Evolutionary conservation across 2,329 filamentous ascomycete species (phyloP).

Genomic region (Fonsecaea pugnacius): DNA sequence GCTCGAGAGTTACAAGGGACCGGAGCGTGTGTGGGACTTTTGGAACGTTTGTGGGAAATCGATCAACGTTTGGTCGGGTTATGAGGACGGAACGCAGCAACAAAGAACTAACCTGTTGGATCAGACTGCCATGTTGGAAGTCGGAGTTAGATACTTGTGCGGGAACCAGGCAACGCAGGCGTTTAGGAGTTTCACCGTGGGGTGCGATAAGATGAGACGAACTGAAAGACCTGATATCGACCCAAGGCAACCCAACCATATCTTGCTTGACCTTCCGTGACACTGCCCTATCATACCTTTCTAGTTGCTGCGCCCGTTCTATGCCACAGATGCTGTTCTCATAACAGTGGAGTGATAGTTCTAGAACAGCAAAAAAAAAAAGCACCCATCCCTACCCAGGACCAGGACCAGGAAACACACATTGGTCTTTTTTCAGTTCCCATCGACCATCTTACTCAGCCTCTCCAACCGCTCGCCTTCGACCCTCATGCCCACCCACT

Average conservation of each 20-base stretch:
- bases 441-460: conserved; percentile 36
- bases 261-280: background rate
- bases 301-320: background rate
- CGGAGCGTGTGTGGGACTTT: background rate
- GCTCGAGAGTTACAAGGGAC: background rate
- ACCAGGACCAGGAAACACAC: background rate
- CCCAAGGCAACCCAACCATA: background rate
- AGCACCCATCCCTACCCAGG: background rate
- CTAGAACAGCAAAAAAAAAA: background rate
- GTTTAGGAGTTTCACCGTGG: conserved; percentile 6
- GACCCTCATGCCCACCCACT: conserved; percentile 57
- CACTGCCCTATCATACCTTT: background rate
- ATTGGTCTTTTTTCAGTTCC: background rate
- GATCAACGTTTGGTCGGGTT: background rate
- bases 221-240: background rate
- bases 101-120: background rate
- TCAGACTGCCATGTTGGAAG: background rate
- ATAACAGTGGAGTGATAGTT: background rate
- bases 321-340: background rate
- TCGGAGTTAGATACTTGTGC: background rate
- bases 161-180: conserved; percentile 3
- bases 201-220: background rate
- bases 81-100: background rate
- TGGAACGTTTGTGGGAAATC: background rate
- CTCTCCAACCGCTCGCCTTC: conserved; percentile 50